A percentile compares a stretch with the other conserved stretches of the same genome.
phyloP scores from a whole-genome alignment of 1,284 basidiomycete species.

The Trametes polyzona region DNA sequence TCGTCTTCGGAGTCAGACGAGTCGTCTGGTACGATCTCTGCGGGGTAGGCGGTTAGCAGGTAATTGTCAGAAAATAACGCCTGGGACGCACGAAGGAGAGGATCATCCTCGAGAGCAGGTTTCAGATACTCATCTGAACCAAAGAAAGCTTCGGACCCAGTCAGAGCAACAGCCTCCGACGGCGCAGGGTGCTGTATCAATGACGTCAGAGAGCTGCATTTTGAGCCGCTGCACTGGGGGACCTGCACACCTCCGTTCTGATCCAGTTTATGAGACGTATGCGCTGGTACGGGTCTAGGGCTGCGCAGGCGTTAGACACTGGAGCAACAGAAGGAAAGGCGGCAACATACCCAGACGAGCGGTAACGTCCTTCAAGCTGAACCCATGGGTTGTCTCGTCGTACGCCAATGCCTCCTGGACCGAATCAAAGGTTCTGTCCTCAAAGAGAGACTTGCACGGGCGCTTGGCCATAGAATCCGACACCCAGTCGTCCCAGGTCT shows the following conservation, averaged over 20 bases:
- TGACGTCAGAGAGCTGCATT: conserved; percentile 1
- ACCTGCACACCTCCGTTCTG: conserved; percentile 61
- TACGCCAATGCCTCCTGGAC: conserved; percentile 65
- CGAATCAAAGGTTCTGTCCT: conserved; percentile 63
- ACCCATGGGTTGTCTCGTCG: conserved; percentile 65
- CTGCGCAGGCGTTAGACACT: conserved; percentile 34
- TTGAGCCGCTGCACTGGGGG: too few species aligned
- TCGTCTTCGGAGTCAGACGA: conserved; percentile 78
- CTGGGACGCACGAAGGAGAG: conserved; percentile 75
- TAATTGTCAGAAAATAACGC: neutral
- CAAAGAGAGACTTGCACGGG: conserved; percentile 82
- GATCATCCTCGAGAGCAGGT: conserved; percentile 83
- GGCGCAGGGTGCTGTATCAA: conserved; percentile 55
- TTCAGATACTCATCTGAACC: conserved; percentile 77
- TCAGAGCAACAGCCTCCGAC: conserved; percentile 49
- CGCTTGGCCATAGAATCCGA: conserved; percentile 62
- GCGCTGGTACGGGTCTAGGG: conserved; percentile 68
- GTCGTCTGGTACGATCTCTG: conserved; percentile 66
- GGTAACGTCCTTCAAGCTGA: conserved; percentile 62
- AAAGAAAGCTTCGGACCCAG: conserved; percentile 66
- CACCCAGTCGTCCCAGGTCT: conserved; percentile 80
- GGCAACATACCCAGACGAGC: conserved; percentile 52
- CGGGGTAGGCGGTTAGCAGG: neutral
- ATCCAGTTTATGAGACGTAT: conserved; percentile 89
- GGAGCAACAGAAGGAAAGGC: neutral